Evolutionary conservation across 495 filamentous ascomycete genomes (phyloP), one percentile per base, ranked within the genome.

Genomic region (Pyrenopolyporus hunteri): DNA sequence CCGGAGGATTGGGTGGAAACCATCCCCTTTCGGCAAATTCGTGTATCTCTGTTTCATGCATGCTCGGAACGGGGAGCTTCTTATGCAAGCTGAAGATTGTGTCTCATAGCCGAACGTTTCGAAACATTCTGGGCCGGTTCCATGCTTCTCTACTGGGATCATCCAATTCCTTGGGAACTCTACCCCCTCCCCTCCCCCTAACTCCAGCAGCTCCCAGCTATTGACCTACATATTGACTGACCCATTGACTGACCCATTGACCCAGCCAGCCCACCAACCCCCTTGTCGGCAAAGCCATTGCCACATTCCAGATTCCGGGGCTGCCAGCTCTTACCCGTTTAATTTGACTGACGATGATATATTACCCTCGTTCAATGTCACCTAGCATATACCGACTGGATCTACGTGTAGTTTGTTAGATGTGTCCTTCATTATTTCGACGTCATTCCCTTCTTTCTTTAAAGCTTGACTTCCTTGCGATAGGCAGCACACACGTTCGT

Each of bases 241-340:
- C 53, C 53, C 58, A 42, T 35, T 6, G 20, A 49, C 8, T 26
- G 19, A 39, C 13, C 20, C 40, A 47, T 44, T 10, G n/a, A n/a
- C n/a, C n/a, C n/a, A n/a, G n/a, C n/a, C n/a, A n/a, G n/a, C n/a
- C n/a, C n/a, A n/a, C n/a, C n/a, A n/a, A 39, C 5, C 20, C 50
- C 62, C 49, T 59, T 46, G 56, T 54, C 49, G 1, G 13, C 19
- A 57, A 20, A 57, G 46, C 54, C 36, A 57, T 55, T 63, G 53
- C 47, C 64, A 63, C 64, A 67, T 60, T 65, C 49, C 62, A 65
- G 50, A 65, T 63, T 67, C 64, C 64, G 53, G 32, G 43, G 49
- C 52, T 61, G 46, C 56, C 52, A 67, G 48, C 54, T 33, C 26
- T 29, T 29, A 29, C 26, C 5, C 9, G 9, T 57, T 55, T 43